phyloP scores from a whole-genome alignment of 257 asterid genomes.

The Anisodus tanguticus region DNA sequence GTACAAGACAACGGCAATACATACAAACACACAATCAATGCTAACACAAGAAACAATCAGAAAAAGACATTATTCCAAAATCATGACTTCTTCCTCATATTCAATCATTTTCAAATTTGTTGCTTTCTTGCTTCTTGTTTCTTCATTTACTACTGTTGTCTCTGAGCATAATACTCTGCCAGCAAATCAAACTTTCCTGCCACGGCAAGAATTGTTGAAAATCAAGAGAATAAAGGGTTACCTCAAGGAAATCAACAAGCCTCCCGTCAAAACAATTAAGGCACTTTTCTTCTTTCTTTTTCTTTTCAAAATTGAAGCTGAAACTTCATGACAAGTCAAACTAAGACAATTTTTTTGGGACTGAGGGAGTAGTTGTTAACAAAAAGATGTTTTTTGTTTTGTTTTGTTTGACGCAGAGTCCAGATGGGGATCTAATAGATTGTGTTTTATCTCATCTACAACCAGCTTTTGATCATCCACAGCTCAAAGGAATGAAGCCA shows the following conservation, averaged over 20 bases:
- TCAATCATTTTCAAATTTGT: constrained; percentile 66
- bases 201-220: constrained; percentile 50
- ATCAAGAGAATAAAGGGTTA: constrained; percentile 57
- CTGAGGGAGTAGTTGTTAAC: background rate
- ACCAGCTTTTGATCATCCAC: constrained; percentile 96
- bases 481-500: constrained; percentile 87
- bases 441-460: constrained; percentile 86
- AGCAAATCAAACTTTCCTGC: constrained; percentile 65
- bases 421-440: constrained; percentile 82
- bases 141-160: constrained; percentile 27
- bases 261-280: constrained; percentile 77
- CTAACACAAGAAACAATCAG: constrained; percentile 42
- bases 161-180: constrained; percentile 24
- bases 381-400: background rate
- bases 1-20: constrained; percentile 59
- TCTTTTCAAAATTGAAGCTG: background rate
- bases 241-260: constrained; percentile 76
- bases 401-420: constrained; percentile 58
- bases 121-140: constrained; percentile 50
- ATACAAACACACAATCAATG: constrained; percentile 56
- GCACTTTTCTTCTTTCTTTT: constrained; percentile 35
- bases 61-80: constrained; percentile 42
- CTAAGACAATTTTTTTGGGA: no score
- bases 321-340: no score
- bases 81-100: constrained; percentile 34